Evolutionary conservation across 2,329 filamentous ascomycete genomes (phyloP), one percentile per base, ranked within the genome.

Genomic region (Alternaria triticina): DNA sequence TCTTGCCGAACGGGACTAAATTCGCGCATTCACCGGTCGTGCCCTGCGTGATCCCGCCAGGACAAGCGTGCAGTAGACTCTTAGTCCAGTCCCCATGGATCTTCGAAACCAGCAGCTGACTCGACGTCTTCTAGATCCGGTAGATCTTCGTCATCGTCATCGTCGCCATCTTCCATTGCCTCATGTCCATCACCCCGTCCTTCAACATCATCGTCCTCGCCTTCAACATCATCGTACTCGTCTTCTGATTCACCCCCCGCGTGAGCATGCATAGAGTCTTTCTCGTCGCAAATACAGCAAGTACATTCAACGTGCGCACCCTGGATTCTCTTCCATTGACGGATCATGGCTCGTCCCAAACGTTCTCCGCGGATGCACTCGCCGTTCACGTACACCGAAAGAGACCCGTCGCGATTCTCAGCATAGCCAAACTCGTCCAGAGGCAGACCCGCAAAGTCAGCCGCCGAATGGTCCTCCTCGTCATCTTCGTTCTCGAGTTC

Each of bases 391-490:
- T 63, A 59, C 8, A 57, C 55, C 25, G 59, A 57, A 10, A 59
- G 17, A 22, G 55, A 52, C n/a, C 20, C 20, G 22, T 62, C 55
- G 15, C 36, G 55, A 23, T 62, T 65, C 25, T 52, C 28, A 10
- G 55, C 59, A n/a, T 52, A 59, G 13, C 45, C 45, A 25, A 44
- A 22, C 6, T 50, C 40, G 45, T 51, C 45, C 5, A 17, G 40
- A 6, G 51, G 43, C 10, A 44, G 4, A 43, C 47, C n/a, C 7
- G 15, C 30, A 12, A 58, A 62, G 36, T 62, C 59, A 7, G 49
- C 57, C 45, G 57, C 46, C n/a, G 59, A 50, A 57, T 59, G 54
- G 15, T 65, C 52, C 20, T 62, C 59, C 6, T 64, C 61, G 6
- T 44, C 11, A 12, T 54, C 23, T 13, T 54, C 43, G 10, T 43